These are phyloP conservation scores for Peterozyma xylosa DNA, from an alignment of 805 yeast genomes.

Conservation along the genomic window DNA sequence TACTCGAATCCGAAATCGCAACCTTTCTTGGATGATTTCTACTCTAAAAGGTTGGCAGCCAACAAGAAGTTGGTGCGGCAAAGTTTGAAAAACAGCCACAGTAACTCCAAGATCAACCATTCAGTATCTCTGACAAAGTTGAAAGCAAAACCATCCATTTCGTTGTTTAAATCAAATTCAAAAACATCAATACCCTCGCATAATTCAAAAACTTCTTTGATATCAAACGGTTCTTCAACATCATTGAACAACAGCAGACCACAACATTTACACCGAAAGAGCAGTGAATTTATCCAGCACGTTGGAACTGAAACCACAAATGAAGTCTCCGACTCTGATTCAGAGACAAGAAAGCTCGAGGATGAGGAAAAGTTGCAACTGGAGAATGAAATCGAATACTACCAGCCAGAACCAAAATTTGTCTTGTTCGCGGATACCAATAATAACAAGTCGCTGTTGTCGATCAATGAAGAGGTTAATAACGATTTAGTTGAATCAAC, in stretches of 20 bases:
- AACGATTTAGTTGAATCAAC: not conserved
- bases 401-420: conserved; percentile 9
- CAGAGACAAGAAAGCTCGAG: conserved; percentile 2
- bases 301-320: conserved; percentile 19
- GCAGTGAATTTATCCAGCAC: conserved; percentile 9
- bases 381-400: conserved; percentile 1
- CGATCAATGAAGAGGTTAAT: not conserved
- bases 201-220: not conserved
- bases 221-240: not conserved
- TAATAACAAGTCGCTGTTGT: not conserved
- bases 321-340: conserved; percentile 18
- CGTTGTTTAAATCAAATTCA: not conserved
- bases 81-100: not conserved
- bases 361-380: not conserved
- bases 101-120: no score
- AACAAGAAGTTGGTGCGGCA: not conserved
- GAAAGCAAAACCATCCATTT: not conserved
- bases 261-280: not conserved
- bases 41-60: not conserved
- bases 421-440: conserved; percentile 1
- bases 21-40: conserved; percentile 6
- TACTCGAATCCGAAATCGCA: conserved; percentile 2
- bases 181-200: conserved; percentile 1
- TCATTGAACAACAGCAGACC: not conserved
- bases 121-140: not conserved